phyloP scores from a whole-genome alignment of 352 stramenopile genomes.

The Paralagenidium karlingii region DNA sequence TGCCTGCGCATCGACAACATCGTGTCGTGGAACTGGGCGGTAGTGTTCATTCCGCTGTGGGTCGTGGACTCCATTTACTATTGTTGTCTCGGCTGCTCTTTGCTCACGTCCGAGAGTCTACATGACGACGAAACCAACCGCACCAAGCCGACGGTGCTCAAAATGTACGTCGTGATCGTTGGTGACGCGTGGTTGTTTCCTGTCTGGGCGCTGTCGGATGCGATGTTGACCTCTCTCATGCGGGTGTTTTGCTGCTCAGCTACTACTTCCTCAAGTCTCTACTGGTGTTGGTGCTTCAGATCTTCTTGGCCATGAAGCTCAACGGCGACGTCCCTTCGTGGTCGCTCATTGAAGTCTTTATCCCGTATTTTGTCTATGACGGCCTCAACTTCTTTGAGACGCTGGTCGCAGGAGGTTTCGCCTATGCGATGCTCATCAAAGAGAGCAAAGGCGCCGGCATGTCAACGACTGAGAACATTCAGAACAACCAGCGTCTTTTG shows the following conservation, averaged over 20 bases:
- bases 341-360: constrained; percentile 44
- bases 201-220: too few species aligned
- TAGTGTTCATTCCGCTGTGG: constrained; percentile 75
- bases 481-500: constrained; percentile 31
- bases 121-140: constrained; percentile 47
- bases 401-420: constrained; percentile 34
- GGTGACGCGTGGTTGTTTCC: neutral
- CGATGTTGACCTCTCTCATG: constrained; percentile 1
- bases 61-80: constrained; percentile 62
- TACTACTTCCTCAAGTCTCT: constrained; percentile 74
- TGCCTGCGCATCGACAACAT: constrained; percentile 64
- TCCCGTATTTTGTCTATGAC: constrained; percentile 76
- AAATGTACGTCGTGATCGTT: constrained; percentile 21
- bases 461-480: constrained; percentile 52
- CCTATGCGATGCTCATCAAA: constrained; percentile 59
- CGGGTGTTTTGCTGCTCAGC: too few species aligned
- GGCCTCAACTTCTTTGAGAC: constrained; percentile 52
- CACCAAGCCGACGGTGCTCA: constrained; percentile 33
- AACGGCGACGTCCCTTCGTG: constrained; percentile 56
- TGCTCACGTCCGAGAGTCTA: constrained; percentile 21
- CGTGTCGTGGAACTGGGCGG: constrained; percentile 64
- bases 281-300: constrained; percentile 57
- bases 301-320: constrained; percentile 75
- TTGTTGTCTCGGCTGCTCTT: constrained; percentile 57
- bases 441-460: constrained; percentile 61